These are phyloP conservation scores for Fonsecaea multimorphosa DNA, from an alignment of 2,329 filamentous ascomycete genomes.

Conservation along the genomic window DNA sequence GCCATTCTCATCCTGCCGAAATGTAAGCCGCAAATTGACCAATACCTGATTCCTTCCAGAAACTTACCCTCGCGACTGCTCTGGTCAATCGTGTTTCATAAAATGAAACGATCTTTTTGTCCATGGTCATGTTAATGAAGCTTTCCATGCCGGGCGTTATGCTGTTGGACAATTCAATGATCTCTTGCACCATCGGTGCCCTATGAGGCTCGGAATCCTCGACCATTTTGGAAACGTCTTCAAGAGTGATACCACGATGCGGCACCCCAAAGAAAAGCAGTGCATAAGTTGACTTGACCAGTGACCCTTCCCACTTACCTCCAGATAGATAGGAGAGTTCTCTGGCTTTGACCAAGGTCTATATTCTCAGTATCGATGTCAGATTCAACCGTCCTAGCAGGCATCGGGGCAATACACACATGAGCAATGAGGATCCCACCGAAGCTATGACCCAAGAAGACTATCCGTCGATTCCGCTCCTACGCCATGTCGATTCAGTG, in stretches of 20 bases:
- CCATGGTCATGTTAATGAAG: slow-evolving; percentile 2
- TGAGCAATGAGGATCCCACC: slow-evolving; percentile 1
- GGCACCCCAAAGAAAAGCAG: not conserved
- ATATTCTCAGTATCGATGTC: not conserved
- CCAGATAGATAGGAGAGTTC: no score
- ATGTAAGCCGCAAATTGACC: not conserved
- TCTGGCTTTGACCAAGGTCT: not conserved
- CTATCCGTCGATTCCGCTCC: not conserved
- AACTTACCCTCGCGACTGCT: not conserved
- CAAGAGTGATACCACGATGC: not conserved
- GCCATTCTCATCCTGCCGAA: not conserved
- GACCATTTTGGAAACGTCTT: not conserved
- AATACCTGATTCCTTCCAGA: not conserved
- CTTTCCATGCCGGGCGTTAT: not conserved
- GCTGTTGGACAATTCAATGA: not conserved
- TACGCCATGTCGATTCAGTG: not conserved
- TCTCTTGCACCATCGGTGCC: not conserved
- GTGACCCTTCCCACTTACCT: not conserved
- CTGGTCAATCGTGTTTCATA: slow-evolving; percentile 1
- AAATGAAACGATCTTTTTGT: not conserved
- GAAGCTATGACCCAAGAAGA: not conserved
- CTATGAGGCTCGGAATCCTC: not conserved
- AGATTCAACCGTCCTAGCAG: not conserved
- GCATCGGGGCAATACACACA: not conserved
- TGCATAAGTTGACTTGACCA: slow-evolving; percentile 1